Percentiles rank a stretch among this genome's conserved stretches.
phyloP scores from a whole-genome alignment of 306 rosid genomes.

The Hippophae gyantsensis region DNA sequence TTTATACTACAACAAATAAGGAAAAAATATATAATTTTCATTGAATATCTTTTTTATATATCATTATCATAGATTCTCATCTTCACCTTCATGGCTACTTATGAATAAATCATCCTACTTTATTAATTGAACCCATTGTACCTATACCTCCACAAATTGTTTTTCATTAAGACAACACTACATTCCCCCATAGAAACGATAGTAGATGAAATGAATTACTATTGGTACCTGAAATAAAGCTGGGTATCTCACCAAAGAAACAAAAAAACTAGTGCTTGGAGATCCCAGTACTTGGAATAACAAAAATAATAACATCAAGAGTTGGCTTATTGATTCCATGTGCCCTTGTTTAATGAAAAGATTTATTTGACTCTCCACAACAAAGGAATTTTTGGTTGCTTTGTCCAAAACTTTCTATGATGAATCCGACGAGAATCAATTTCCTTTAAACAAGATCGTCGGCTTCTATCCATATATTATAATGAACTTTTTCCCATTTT shows the following conservation, averaged over 20 bases:
- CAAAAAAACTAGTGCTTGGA: background rate
- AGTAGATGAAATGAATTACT: background rate
- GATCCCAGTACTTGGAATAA: background rate
- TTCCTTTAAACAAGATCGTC: too few species aligned
- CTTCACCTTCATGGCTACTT: too few species aligned
- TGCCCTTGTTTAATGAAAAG: background rate
- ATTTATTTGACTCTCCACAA: background rate
- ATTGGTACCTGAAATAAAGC: background rate
- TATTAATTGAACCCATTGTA: too few species aligned
- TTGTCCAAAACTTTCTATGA: background rate
- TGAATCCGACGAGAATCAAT: background rate
- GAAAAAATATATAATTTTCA: too few species aligned
- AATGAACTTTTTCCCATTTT: slow-evolving; percentile 4
- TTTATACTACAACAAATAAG: too few species aligned
- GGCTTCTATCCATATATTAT: background rate
- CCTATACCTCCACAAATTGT: background rate
- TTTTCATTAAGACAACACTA: background rate
- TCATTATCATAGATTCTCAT: too few species aligned
- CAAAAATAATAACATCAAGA: too few species aligned
- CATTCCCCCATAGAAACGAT: background rate
- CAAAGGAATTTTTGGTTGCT: background rate
- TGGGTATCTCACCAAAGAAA: background rate
- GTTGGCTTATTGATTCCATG: background rate
- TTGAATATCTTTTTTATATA: too few species aligned
- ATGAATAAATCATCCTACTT: too few species aligned